Percentiles rank a stretch among this genome's conserved stretches.
These are phyloP conservation scores for Penicillium olsonii DNA, from an alignment of 2,329 filamentous ascomycete species.

Conservation along the genomic window DNA sequence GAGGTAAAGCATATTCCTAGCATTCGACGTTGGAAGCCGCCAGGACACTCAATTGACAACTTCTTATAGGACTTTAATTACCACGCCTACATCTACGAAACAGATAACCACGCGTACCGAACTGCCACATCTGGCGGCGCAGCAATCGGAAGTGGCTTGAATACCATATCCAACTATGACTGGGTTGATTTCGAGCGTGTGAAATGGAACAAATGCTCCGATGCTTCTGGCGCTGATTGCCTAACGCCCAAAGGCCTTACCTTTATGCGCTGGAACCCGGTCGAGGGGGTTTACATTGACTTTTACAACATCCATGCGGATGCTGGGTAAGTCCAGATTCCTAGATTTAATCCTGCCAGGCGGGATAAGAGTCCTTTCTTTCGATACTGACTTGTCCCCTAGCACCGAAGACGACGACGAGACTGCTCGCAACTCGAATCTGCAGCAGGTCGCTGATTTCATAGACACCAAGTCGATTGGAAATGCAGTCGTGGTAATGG, in stretches of 20 bases:
- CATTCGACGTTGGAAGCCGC: too few relatives aligned
- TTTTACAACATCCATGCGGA: conserved; percentile 69
- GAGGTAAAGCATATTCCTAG: too few relatives aligned
- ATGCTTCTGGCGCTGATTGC: conserved; percentile 60
- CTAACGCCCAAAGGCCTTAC: conserved; percentile 71
- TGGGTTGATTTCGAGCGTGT: conserved; percentile 59
- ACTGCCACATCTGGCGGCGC: conserved; percentile 67
- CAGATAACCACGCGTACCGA: conserved; percentile 53
- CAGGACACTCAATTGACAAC: neutral
- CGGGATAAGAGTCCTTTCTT: too few relatives aligned
- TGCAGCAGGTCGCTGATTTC: conserved; percentile 61
- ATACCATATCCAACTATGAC: conserved; percentile 61
- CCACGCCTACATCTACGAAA: conserved; percentile 63
- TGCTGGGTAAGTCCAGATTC: conserved; percentile 50
- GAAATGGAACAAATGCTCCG: conserved; percentile 57
- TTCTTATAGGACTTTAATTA: conserved; percentile 62
- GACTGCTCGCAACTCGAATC: conserved; percentile 58
- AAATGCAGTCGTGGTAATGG: conserved; percentile 64
- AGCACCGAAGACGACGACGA: conserved; percentile 54
- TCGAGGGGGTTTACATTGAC: conserved; percentile 59
- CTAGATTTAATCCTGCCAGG: too few relatives aligned
- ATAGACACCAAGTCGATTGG: conserved; percentile 59
- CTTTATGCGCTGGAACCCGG: conserved; percentile 61
- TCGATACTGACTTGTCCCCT: neutral
- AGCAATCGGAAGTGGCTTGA: conserved; percentile 64